These are phyloP conservation scores for Theobroma cacao DNA, from an alignment of 345 rosid genomes.

Conservation along the genomic window DNA sequence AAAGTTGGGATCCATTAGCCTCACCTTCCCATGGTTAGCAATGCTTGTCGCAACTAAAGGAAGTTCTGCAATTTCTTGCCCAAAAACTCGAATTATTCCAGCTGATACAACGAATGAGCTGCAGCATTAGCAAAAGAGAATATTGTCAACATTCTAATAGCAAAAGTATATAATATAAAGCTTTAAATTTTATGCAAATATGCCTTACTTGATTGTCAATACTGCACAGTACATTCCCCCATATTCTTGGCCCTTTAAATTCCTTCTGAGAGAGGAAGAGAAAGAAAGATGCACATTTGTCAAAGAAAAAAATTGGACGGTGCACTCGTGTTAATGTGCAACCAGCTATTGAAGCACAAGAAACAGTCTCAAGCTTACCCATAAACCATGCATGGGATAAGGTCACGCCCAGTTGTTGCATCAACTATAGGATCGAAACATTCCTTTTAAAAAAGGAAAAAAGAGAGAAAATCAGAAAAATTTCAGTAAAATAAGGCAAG, in stretches of 20 bases:
- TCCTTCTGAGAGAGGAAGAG: conserved; percentile 40
- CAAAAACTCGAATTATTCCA: conserved; percentile 80
- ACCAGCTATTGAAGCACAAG: background rate
- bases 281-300: background rate
- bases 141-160: background rate
- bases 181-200: conserved; percentile 9
- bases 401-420: conserved; percentile 67
- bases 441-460: conserved; percentile 48
- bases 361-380: conserved; percentile 54
- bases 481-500: background rate
- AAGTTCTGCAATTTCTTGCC: conserved; percentile 87
- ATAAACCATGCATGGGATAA: conserved; percentile 87
- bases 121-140: conserved; percentile 21
- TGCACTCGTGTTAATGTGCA: background rate
- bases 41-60: conserved; percentile 87
- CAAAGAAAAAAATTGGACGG: background rate
- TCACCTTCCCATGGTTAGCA: conserved; percentile 74
- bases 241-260: conserved; percentile 72
- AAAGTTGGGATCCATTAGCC: conserved; percentile 3
- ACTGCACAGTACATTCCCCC: conserved; percentile 92
- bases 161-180: background rate
- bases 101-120: conserved; percentile 81
- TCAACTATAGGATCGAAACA: conserved; percentile 89
- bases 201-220: conserved; percentile 77
- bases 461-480: background rate